These are phyloP conservation scores for Nematodospora anomalae DNA, from an alignment of 1,139 yeast species.

Conservation along the genomic window DNA sequence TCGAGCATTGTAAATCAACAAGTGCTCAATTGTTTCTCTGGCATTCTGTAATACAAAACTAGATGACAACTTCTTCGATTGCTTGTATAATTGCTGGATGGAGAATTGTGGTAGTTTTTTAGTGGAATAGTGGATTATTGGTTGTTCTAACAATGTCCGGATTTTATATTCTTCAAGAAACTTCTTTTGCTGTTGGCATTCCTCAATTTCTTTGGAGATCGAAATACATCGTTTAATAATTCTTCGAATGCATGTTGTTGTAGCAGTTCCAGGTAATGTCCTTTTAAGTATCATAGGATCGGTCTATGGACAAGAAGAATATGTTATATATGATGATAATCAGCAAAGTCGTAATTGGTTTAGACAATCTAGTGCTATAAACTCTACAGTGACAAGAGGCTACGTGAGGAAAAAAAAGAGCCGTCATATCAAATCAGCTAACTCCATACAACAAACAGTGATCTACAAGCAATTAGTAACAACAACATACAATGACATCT, in stretches of 20 bases:
- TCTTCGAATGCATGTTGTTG: background rate
- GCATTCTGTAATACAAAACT: slow-evolving; percentile 38
- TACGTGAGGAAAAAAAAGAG: too few species aligned
- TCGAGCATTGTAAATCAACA: slow-evolving; percentile 50
- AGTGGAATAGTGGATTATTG: slow-evolving; percentile 50
- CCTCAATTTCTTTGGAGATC: slow-evolving; percentile 4
- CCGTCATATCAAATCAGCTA: background rate
- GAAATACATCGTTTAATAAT: background rate
- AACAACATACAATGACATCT: slow-evolving; percentile 16
- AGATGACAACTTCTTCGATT: slow-evolving; percentile 40
- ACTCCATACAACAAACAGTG: too few species aligned
- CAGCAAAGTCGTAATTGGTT: too few species aligned
- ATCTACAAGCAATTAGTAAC: too few species aligned
- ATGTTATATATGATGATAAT: too few species aligned
- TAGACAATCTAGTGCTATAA: too few species aligned
- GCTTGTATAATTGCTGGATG: slow-evolving; percentile 43
- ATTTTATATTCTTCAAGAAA: slow-evolving; percentile 49
- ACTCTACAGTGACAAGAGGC: too few species aligned
- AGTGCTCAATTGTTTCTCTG: slow-evolving; percentile 42
- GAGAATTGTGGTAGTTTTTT: slow-evolving; percentile 50
- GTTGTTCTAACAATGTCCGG: slow-evolving; percentile 51
- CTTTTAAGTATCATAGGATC: background rate
- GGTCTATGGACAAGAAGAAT: too few species aligned
- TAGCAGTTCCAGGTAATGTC: background rate
- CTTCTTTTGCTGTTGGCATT: slow-evolving; percentile 27